Percentiles rank a stretch among this genome's conserved stretches.
These are phyloP conservation scores for Lasiodiplodia hormozganensis DNA, from an alignment of 2,329 filamentous ascomycete genomes.

Conservation along the genomic window DNA sequence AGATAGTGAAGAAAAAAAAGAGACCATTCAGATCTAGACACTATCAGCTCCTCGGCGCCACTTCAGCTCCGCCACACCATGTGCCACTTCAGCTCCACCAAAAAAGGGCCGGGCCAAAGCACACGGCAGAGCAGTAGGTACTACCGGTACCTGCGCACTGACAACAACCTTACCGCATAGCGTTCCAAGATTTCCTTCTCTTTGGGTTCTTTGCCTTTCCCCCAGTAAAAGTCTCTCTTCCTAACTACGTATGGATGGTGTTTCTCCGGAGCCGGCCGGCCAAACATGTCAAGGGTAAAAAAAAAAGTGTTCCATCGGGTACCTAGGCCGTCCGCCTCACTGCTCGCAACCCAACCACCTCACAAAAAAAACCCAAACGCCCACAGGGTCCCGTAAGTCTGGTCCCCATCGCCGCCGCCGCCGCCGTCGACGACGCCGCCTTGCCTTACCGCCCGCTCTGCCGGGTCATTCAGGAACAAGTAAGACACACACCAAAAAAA, in stretches of 20 bases:
- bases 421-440: too few relatives aligned
- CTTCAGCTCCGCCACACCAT: background rate
- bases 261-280: background rate
- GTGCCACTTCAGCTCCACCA: background rate
- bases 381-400: too few relatives aligned
- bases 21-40: background rate
- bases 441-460: too few relatives aligned
- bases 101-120: background rate
- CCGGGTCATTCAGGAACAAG: background rate
- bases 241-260: too few relatives aligned
- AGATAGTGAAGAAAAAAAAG: background rate
- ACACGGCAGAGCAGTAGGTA: background rate
- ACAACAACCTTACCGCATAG: background rate
- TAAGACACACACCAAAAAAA: background rate
- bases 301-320: background rate
- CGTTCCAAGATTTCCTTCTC: background rate
- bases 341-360: background rate
- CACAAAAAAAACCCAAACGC: too few relatives aligned
- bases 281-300: background rate
- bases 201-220: background rate
- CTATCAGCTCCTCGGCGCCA: background rate
- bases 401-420: too few relatives aligned
- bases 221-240: too few relatives aligned
- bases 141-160: background rate
- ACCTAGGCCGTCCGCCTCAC: background rate